Conservation (phyloP, 345 rosid genomes). For the Camelina sativa region DNA sequence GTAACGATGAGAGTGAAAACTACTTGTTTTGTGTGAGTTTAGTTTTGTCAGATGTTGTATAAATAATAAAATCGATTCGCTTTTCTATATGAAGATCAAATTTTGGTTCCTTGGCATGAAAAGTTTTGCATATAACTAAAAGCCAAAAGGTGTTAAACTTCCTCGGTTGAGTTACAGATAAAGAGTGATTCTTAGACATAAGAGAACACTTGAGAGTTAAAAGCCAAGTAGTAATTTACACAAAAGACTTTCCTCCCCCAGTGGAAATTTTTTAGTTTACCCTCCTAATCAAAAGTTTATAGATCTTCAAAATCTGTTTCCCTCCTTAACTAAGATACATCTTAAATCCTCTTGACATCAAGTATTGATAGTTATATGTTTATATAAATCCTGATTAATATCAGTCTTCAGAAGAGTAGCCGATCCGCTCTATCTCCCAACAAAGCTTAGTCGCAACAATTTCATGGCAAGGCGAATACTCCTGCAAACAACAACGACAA, state of each 20-base stretch:
- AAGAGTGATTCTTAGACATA: slow-evolving; percentile 20
- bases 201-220: slow-evolving; percentile 31
- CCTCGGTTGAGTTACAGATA: slow-evolving; percentile 17
- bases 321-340: slow-evolving; percentile 27
- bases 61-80: slow-evolving; percentile 6
- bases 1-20: slow-evolving; percentile 28
- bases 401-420: slow-evolving; percentile 54
- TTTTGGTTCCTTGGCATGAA: background rate
- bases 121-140: background rate
- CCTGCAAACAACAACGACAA: slow-evolving; percentile 47
- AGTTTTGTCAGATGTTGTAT: slow-evolving; percentile 21
- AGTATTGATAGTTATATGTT: slow-evolving; percentile 35
- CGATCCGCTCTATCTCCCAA: slow-evolving; percentile 88
- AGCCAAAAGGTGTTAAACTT: slow-evolving; percentile 32
- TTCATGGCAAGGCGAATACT: slow-evolving; percentile 86
- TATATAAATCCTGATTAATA: slow-evolving; percentile 22
- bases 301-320: slow-evolving; percentile 33
- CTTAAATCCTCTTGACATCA: slow-evolving; percentile 33
- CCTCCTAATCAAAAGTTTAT: slow-evolving; percentile 35
- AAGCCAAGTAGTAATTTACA: slow-evolving; percentile 40
- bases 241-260: slow-evolving; percentile 26
- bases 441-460: slow-evolving; percentile 74
- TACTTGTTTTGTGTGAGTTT: slow-evolving; percentile 27
- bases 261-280: slow-evolving; percentile 31
- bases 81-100: slow-evolving; percentile 15